Evolutionary conservation across 2,329 filamentous ascomycete species (phyloP), one percentile per base, ranked within the genome.

Genomic region (Ophiostoma perfectum): DNA sequence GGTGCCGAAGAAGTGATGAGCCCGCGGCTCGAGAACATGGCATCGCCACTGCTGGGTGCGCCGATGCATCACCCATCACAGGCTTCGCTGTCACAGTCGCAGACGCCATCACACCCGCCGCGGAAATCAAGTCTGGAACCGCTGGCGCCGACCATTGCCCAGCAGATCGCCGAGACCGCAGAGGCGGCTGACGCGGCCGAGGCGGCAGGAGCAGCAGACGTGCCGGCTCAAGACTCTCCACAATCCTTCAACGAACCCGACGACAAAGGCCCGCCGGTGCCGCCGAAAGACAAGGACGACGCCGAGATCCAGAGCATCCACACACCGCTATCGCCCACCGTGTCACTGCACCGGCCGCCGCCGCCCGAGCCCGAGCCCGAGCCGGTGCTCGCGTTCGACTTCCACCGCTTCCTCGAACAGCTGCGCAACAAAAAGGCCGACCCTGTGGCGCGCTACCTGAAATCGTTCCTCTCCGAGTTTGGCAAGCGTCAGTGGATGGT

Each of bases 401-500:
- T 99, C 74, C 95, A 99, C 78, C 88, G 95, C 16, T 99, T 99
- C 76, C 82, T 99, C 64, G 95, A 98, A 77, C 95, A 99, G 78
- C 82, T 99, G 44, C 90, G 95, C 70, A 95, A 99, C 79, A 92
- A 94, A 72, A 97, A 96, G 69, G 96, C 95, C n/a, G 96, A 99
- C 75, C 95, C 96, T 0, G 94, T 99, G 2, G 96, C 96, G 5
- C 90, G 94, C 72, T 99, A 97, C 75, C 83, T 99, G 63, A 91
- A 96, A 72, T 98, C 95, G 0, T 99, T 99, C 75, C 81, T 99
- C 42, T 88, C 88, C 65, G 96, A 99, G 77, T 99, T 99, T 78
- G 92, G 88, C 47, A 99, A 98, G 81, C 92, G 93, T 73, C 95
- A 98, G 78, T 99, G 95, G 95, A 96, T 97, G 91, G 95, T 97